Conservation (phyloP, 306 rosid species). For the Begonia loranthoides region DNA sequence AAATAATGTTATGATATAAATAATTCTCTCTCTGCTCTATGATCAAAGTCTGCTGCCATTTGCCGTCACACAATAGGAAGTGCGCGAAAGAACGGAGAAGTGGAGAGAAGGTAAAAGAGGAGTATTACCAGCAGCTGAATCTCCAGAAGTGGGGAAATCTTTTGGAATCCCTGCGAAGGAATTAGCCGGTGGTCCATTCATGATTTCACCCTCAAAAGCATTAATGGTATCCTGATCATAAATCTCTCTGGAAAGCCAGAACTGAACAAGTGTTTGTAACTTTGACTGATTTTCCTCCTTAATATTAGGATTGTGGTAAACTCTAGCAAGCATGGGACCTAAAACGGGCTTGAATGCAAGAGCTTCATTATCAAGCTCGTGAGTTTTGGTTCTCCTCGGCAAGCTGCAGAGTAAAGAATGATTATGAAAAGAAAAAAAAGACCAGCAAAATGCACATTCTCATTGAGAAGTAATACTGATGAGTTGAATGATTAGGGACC, state of each 20-base stretch:
- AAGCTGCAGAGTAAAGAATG: slow-evolving; percentile 27
- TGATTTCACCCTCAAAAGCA: slow-evolving; percentile 62
- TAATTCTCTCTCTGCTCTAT: too few species aligned
- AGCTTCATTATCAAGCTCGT: slow-evolving; percentile 73
- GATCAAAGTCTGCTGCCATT: background rate
- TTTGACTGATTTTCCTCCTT: slow-evolving; percentile 75
- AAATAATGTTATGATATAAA: background rate
- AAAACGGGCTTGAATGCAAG: slow-evolving; percentile 72
- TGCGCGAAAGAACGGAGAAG: background rate
- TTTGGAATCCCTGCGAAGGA: slow-evolving; percentile 43
- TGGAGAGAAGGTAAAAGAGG: background rate
- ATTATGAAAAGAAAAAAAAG: background rate
- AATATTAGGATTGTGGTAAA: slow-evolving; percentile 81
- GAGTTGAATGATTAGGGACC: background rate
- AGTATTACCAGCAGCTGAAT: slow-evolving; percentile 46
- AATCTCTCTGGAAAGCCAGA: slow-evolving; percentile 80
- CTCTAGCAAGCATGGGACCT: slow-evolving; percentile 92
- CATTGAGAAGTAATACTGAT: background rate
- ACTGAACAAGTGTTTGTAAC: slow-evolving; percentile 81
- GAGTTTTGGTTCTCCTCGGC: slow-evolving; percentile 38
- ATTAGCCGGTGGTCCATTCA: slow-evolving; percentile 50
- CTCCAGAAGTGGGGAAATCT: slow-evolving; percentile 45
- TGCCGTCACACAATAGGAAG: background rate
- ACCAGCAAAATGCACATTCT: background rate
- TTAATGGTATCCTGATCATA: slow-evolving; percentile 69